phyloP scores from a whole-genome alignment of 202 grass and related monocot genomes.

The Digitaria exilis region DNA sequence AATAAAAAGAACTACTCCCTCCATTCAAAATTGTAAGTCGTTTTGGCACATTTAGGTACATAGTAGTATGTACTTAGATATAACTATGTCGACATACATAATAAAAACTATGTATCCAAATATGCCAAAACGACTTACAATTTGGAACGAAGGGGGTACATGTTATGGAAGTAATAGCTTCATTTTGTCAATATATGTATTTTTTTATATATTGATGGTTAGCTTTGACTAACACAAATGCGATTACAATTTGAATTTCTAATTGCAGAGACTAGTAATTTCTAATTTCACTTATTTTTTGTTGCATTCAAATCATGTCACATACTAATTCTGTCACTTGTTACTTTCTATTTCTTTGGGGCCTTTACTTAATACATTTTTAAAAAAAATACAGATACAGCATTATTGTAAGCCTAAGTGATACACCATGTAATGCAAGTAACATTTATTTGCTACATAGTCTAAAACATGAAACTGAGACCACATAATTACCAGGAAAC shows the following conservation, averaged over 20 bases:
- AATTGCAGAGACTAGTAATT: neutral
- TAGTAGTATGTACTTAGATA: too few relatives aligned
- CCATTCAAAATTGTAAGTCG: too few relatives aligned
- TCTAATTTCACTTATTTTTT: too few relatives aligned
- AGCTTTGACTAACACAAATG: neutral
- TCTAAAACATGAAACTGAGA: constrained; percentile 28
- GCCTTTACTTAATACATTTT: constrained; percentile 29
- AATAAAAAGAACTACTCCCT: neutral
- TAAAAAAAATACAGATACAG: constrained; percentile 16
- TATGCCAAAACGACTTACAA: too few relatives aligned
- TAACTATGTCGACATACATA: too few relatives aligned
- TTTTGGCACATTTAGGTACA: too few relatives aligned
- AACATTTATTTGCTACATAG: constrained; percentile 20
- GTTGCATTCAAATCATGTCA: too few relatives aligned
- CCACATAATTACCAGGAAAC: constrained; percentile 32
- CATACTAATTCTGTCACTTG: neutral
- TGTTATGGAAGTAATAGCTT: neutral
- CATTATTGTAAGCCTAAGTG: neutral
- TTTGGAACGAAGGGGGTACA: too few relatives aligned
- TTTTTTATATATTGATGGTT: neutral
- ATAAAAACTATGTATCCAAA: too few relatives aligned
- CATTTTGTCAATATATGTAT: neutral
- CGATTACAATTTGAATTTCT: neutral
- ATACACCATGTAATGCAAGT: constrained; percentile 10
- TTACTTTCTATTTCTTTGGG: constrained; percentile 19